Evolutionary conservation across 1,139 yeast species (phyloP), one percentile per base, ranked within the genome.

Genomic region (Geotrichum reessii): DNA sequence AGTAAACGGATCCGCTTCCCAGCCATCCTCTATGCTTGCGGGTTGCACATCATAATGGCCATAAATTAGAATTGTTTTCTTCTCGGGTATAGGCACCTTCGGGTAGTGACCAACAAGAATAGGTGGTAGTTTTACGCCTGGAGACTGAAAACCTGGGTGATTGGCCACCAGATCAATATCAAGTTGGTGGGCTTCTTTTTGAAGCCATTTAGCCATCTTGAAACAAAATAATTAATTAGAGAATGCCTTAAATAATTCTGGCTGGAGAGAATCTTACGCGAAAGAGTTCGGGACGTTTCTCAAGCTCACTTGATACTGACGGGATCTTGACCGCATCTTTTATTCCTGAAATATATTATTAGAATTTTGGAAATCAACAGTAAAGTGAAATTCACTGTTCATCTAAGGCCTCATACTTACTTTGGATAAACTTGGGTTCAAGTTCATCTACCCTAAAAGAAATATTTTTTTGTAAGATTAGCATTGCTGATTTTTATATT

Each of bases 11-110:
- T 91, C 97, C 53, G 95, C 81, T 68, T 79, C 78, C 50, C 55
- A 55, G 99, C 99, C 95, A 71, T 95, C 99, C 67, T 88, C 96
- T 63, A 78, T 68, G 52, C 81, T 75, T 17, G 99, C 99, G 8
- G 99, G 99, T 77, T 93, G 99, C 62, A 93, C 99, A 69, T 93
- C 99, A 74, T 92, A 92, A 74, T 95, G 99, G 44, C 98, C 99
- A 72, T 95, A 95, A 53, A 95, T 85, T 66, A 95, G 81, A 49
- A 95, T 87, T 24, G 91, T 93, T 76, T 91, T 92, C 78, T 88
- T 87, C 44, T 72, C 63, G 42, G 95, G 84, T 71, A 91, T 40
- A n/a, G 46, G 27, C 5, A 21, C 95, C 48, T 72, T 72, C 55
- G 99, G 99, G 68, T 82, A 86, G 68, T 95, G 83, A 49, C 95